Conservation (phyloP, 306 rosid species). For the Vigna trinervia region DNA sequence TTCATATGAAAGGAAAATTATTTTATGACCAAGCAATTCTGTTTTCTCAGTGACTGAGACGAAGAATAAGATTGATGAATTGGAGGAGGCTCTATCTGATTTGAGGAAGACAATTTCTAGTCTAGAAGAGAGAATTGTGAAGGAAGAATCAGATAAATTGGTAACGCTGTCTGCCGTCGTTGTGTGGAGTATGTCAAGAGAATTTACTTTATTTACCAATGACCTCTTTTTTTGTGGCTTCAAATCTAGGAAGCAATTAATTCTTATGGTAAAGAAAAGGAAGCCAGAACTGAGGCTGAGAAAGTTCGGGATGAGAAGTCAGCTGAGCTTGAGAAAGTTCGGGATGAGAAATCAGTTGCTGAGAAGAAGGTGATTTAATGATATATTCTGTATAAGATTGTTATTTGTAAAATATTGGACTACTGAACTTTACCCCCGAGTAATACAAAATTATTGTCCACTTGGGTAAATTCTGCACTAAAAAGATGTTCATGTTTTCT, state of each 20-base stretch:
- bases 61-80: slow-evolving; percentile 64
- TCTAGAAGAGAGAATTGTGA: slow-evolving; percentile 63
- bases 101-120: slow-evolving; percentile 56
- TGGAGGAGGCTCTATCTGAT: slow-evolving; percentile 48
- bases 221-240: slow-evolving; percentile 20
- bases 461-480: background rate
- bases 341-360: slow-evolving; percentile 64
- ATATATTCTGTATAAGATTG: slow-evolving; percentile 2
- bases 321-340: slow-evolving; percentile 66
- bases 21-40: slow-evolving; percentile 37
- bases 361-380: slow-evolving; percentile 64
- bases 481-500: background rate
- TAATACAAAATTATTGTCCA: background rate
- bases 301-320: slow-evolving; percentile 68
- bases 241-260: slow-evolving; percentile 69
- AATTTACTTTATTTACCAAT: slow-evolving; percentile 13
- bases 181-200: slow-evolving; percentile 35
- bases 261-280: slow-evolving; percentile 64
- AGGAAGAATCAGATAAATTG: slow-evolving; percentile 78
- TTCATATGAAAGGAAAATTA: background rate
- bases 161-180: slow-evolving; percentile 51
- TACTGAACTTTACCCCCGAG: no score
- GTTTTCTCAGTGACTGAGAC: slow-evolving; percentile 70
- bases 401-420: slow-evolving; percentile 4
- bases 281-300: slow-evolving; percentile 69